phyloP scores from a whole-genome alignment of 768 basidiomycete species.

The Trametes cingulata region DNA sequence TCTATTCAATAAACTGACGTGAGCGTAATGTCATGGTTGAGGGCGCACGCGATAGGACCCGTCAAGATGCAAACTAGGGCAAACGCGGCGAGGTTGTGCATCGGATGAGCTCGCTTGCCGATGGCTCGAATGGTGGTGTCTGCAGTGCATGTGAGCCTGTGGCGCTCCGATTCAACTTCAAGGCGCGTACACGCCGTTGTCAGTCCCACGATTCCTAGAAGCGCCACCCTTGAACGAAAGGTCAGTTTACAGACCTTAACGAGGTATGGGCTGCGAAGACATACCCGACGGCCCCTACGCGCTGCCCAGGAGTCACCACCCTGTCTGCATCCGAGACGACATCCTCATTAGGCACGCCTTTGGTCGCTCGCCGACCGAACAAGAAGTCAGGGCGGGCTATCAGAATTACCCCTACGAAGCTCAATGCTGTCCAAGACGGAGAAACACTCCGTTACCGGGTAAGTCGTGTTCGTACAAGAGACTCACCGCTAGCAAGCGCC shows the following conservation, averaged over 20 bases:
- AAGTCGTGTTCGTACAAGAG: too few species aligned
- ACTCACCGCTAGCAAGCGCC: constrained; percentile 52
- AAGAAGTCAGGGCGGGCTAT: constrained; percentile 77
- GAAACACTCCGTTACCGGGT: too few species aligned
- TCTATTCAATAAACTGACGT: background rate
- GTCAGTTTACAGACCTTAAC: background rate
- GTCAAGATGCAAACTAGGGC: constrained; percentile 53
- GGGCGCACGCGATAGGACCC: constrained; percentile 32
- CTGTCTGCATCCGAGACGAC: background rate
- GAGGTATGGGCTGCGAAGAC: constrained; percentile 6
- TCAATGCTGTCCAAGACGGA: constrained; percentile 51
- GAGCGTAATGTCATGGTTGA: background rate
- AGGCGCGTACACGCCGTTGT: constrained; percentile 64
- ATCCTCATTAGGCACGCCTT: background rate
- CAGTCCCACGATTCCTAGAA: constrained; percentile 63
- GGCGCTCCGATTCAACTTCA: background rate
- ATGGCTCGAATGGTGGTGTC: constrained; percentile 63
- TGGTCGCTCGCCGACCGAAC: constrained; percentile 47
- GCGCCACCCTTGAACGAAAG: constrained; percentile 46
- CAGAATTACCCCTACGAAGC: constrained; percentile 75
- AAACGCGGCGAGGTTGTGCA: constrained; percentile 73
- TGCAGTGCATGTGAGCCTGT: constrained; percentile 21
- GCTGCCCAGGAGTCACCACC: constrained; percentile 27
- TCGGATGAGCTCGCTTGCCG: constrained; percentile 71
- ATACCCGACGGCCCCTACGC: constrained; percentile 63